Conservation (phyloP, 805 yeast genomes). For the Saccharomycopsis malanga region DNA sequence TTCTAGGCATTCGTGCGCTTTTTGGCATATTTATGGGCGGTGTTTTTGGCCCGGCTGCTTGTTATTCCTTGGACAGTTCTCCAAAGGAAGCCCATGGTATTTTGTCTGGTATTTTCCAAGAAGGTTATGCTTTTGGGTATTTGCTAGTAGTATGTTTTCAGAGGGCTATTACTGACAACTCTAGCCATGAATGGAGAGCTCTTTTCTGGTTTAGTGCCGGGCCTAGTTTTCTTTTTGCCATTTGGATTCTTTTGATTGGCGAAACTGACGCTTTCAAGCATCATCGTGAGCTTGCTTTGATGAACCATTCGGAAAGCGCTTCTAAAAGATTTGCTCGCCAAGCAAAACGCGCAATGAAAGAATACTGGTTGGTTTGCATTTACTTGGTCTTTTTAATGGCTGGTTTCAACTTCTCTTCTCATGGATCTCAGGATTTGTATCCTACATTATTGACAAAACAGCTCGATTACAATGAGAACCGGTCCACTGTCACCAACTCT, state of each 20-base stretch:
- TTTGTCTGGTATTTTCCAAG: conserved; percentile 51
- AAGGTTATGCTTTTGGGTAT: conserved; percentile 60
- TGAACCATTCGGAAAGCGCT: conserved; percentile 23
- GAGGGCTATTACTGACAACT: conserved; percentile 52
- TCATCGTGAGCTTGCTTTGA: conserved; percentile 25
- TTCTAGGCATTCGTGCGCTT: conserved; percentile 54
- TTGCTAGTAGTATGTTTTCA: conserved; percentile 57
- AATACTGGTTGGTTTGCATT: conserved; percentile 54
- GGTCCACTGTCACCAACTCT: conserved; percentile 51
- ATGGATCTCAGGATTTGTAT: conserved; percentile 68
- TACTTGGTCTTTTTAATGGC: conserved; percentile 58
- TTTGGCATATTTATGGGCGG: conserved; percentile 58
- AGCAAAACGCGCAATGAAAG: conserved; percentile 31
- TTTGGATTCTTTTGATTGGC: conserved; percentile 52
- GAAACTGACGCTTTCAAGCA: conserved; percentile 50
- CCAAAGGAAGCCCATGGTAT: conserved; percentile 55
- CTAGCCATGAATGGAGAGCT: conserved; percentile 58
- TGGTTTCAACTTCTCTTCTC: conserved; percentile 65
- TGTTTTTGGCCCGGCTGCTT: conserved; percentile 56
- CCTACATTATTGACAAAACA: conserved; percentile 57
- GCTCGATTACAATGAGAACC: conserved; percentile 37
- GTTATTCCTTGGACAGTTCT: conserved; percentile 60
- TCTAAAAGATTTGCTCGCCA: conserved; percentile 8
- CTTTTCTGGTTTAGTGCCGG: conserved; percentile 72
- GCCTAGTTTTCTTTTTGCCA: conserved; percentile 50